These are phyloP conservation scores for Lactifluus volemus DNA, from an alignment of 768 basidiomycete species.

Conservation along the genomic window DNA sequence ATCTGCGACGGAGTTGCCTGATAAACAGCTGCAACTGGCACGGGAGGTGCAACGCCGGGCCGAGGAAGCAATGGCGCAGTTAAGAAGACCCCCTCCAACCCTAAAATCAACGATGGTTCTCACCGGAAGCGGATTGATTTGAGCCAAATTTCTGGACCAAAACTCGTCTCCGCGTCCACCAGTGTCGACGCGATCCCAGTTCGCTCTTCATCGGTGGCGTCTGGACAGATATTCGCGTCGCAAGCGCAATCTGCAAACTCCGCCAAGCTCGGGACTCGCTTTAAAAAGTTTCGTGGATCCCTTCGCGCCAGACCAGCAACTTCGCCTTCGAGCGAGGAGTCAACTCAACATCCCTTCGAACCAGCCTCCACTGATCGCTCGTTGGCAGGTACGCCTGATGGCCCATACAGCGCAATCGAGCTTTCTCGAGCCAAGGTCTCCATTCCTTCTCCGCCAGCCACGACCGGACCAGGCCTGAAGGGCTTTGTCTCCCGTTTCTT, in stretches of 20 bases:
- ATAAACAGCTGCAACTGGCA: slow-evolving; percentile 16
- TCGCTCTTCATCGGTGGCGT: slow-evolving; percentile 21
- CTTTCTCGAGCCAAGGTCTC: slow-evolving; percentile 44
- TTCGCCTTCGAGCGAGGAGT: slow-evolving; percentile 41
- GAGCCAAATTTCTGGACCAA: slow-evolving; percentile 33
- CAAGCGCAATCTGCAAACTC: slow-evolving; percentile 11
- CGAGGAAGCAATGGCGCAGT: slow-evolving; percentile 32
- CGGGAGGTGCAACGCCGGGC: slow-evolving; percentile 15
- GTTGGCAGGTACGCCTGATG: slow-evolving; percentile 28
- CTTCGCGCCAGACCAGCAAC: slow-evolving; percentile 48
- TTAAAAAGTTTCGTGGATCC: slow-evolving; percentile 64
- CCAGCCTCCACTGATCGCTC: slow-evolving; percentile 31
- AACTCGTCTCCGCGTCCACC: slow-evolving; percentile 33
- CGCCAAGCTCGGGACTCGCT: slow-evolving; percentile 60
- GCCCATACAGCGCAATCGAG: slow-evolving; percentile 41
- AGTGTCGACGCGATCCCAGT: slow-evolving; percentile 29
- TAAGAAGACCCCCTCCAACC: slow-evolving; percentile 34
- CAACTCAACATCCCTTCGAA: slow-evolving; percentile 37
- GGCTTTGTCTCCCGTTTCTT: slow-evolving; percentile 79
- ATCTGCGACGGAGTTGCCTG: background rate
- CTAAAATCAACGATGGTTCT: slow-evolving; percentile 22
- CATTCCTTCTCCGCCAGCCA: slow-evolving; percentile 55
- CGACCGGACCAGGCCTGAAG: slow-evolving; percentile 64
- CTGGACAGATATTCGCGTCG: slow-evolving; percentile 14
- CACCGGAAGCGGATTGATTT: slow-evolving; percentile 28